phyloP scores from a whole-genome alignment of 2,329 filamentous ascomycete species.

The Penicillium brevicompactum region DNA sequence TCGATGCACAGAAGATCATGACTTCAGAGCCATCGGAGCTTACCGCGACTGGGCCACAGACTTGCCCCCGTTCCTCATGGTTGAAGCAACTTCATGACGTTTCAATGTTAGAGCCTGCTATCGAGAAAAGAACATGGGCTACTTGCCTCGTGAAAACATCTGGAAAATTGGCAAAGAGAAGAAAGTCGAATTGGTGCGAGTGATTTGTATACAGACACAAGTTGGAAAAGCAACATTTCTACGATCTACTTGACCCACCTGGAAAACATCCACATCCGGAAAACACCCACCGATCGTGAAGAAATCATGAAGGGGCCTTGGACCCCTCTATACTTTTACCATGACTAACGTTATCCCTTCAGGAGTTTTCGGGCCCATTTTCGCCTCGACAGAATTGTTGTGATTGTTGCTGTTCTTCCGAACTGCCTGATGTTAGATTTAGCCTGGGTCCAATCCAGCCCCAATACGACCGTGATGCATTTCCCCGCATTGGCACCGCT shows the following conservation, averaged over 20 bases:
- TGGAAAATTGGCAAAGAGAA: neutral
- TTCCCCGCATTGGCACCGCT: slow-evolving; percentile 5
- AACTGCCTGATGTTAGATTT: slow-evolving; percentile 1
- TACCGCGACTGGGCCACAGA: neutral
- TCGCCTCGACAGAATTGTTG: no score
- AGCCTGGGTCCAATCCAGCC: neutral
- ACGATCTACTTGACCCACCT: neutral
- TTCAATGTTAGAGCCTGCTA: neutral
- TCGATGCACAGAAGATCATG: neutral
- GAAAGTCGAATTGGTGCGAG: no score
- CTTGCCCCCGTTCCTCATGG: neutral
- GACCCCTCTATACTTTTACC: no score
- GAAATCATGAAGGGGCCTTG: no score
- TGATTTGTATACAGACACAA: neutral
- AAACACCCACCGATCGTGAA: neutral
- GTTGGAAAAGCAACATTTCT: neutral
- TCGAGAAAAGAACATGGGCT: neutral
- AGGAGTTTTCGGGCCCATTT: no score
- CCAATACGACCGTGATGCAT: slow-evolving; percentile 1
- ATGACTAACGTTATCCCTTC: no score
- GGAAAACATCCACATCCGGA: neutral
- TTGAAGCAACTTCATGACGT: neutral
- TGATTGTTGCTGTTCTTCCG: neutral
- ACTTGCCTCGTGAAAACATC: neutral
- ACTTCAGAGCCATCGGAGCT: neutral